Conservation (phyloP, 2,329 filamentous ascomycete species). For the Tolypocladium amazonense region DNA sequence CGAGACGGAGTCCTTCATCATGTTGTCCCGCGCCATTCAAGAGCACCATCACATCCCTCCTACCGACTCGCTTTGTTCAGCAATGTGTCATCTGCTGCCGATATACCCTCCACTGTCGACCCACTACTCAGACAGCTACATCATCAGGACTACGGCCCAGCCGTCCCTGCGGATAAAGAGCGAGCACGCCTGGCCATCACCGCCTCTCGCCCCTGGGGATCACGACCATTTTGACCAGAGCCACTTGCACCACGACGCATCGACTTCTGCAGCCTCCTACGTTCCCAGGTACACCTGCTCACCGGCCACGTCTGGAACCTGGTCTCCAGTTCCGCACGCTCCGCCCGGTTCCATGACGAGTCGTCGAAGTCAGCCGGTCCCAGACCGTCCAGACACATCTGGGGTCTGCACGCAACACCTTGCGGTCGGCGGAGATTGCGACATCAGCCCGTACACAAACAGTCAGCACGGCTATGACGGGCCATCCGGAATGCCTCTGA, state of each 20-base stretch:
- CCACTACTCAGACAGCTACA: conserved; percentile 5
- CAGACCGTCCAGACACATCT: conserved; percentile 11
- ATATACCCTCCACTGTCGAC: conserved; percentile 5
- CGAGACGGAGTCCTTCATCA: conserved; percentile 13
- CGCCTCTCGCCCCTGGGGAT: conserved; percentile 25
- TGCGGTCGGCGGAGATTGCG: not conserved
- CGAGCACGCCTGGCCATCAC: conserved; percentile 21
- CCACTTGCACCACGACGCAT: conserved; percentile 22
- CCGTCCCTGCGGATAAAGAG: conserved; percentile 5
- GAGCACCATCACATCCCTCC: conserved; percentile 12
- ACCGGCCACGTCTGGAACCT: conserved; percentile 22
- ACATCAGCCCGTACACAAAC: not conserved
- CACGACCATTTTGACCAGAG: conserved; percentile 24
- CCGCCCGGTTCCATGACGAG: not conserved
- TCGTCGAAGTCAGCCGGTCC: not conserved
- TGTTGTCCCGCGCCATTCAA: conserved; percentile 10
- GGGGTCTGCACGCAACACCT: conserved; percentile 12
- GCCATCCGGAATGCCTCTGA: not conserved
- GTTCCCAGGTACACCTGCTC: conserved; percentile 15
- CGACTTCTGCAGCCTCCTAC: conserved; percentile 12
- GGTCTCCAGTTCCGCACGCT: conserved; percentile 7
- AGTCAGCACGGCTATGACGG: not conserved
- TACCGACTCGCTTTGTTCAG: conserved; percentile 9
- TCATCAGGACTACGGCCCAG: conserved; percentile 1
- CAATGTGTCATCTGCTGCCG: conserved; percentile 2